Percentiles rank a stretch among this genome's conserved stretches.
phyloP scores from a whole-genome alignment of 73 alveolate species.

The Breviolum minutum region DNA sequence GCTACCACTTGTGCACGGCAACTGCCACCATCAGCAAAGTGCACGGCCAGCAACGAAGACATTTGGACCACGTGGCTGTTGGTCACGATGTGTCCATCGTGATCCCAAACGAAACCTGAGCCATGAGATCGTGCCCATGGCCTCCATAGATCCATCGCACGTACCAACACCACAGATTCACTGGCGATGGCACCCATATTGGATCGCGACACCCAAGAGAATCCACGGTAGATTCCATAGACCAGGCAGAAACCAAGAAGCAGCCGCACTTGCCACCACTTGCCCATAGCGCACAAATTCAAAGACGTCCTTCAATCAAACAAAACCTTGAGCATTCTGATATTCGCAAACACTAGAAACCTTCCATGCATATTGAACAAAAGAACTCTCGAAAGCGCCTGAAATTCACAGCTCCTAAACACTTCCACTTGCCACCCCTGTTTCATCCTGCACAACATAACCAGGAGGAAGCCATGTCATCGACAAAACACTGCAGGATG shows the following conservation, averaged over 20 bases:
- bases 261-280: conserved; percentile 5
- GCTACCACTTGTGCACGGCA: conserved; percentile 42
- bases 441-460: too few species aligned
- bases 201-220: conserved; percentile 1
- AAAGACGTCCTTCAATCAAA: neutral
- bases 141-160: conserved; percentile 68
- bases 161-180: conserved; percentile 66
- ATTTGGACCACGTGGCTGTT: conserved; percentile 31
- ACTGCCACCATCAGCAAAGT: conserved; percentile 27
- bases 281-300: neutral
- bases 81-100: conserved; percentile 51
- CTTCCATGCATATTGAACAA: neutral
- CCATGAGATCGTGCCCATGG: conserved; percentile 86
- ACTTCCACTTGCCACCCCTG: too few species aligned
- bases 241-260: neutral
- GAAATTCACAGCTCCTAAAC: too few species aligned
- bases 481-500: too few species aligned
- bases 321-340: neutral
- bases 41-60: conserved; percentile 35
- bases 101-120: conserved; percentile 63
- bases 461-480: too few species aligned
- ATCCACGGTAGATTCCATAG: neutral
- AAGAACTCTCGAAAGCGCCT: too few species aligned
- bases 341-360: neutral
- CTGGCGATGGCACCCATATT: conserved; percentile 53